Evolutionary conservation across 2,329 filamentous ascomycete genomes (phyloP), one percentile per base, ranked within the genome.

Genomic region (Fusarium mexicanum): DNA sequence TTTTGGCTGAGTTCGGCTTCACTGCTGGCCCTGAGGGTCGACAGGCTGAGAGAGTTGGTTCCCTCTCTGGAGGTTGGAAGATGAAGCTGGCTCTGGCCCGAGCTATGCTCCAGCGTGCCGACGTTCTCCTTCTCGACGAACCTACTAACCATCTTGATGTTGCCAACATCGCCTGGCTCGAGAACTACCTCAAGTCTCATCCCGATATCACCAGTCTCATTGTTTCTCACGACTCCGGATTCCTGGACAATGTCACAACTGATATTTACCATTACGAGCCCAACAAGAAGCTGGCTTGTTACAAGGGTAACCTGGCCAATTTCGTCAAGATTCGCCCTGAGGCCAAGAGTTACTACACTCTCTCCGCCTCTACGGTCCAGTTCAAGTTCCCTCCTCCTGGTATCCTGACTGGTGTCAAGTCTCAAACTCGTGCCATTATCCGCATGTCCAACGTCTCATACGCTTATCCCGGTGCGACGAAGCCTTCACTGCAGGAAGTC

Each of bases 221-320:
- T 80, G 96, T 99, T 76, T 97, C 94, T 81, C 96, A 99, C 93
- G 96, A 99, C 89, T 98, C 96, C 7, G 92, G 93, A 29, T 99
- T 99, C 89, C 86, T 99, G 66, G 96, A 99, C 81, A 95, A 96
- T 75, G 95, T 99, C 76, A 98, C 96, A 80, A 99, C 96, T 12
- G 96, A 99, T 81, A 98, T 99, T 80, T 98, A 98, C 86, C 96
- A 99, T 86, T 99, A 99, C 85, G 96, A 99, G 84, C 90, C 90
- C 33, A 91, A 92, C 84, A 99, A 99, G 91, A 99, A 98, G 87
- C 90, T 99, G 37, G 91, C 91, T 29, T 92, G 91, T 84, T 96
- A 94, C 89, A 93, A 92, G 86, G 94, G 94, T 74, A 96, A 96
- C 84, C 86, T 96, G 66, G 90, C 91, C 26, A 91, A 88, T 40